Conservation (phyloP, 2,329 filamentous ascomycete genomes). For the Chrysoporthe austroafricana region DNA sequence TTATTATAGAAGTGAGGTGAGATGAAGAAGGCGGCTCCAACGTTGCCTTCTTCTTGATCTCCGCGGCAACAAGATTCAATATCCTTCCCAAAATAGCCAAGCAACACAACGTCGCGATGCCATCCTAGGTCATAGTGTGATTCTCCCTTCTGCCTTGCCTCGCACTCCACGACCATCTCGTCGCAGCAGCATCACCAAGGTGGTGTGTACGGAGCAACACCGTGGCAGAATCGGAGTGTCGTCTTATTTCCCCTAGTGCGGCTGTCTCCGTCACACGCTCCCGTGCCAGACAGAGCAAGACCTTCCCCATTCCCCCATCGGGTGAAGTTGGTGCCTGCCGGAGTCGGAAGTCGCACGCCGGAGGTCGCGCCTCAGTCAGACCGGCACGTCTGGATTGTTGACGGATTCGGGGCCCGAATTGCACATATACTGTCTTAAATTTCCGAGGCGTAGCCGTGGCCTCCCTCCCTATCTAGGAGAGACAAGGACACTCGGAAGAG, state of each 20-base stretch:
- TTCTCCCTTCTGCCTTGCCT: background rate
- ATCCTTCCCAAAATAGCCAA: slow-evolving; percentile 1
- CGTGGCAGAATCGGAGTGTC: background rate
- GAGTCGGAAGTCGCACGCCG: too few relatives aligned
- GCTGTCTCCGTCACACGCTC: background rate
- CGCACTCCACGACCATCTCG: background rate
- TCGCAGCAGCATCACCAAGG: background rate
- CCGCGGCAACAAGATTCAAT: background rate
- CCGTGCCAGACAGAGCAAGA: background rate
- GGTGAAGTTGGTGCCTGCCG: too few relatives aligned
- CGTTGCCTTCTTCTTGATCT: background rate
- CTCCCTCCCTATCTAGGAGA: too few relatives aligned
- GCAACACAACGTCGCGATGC: background rate
- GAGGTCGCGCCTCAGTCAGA: background rate
- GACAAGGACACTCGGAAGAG: too few relatives aligned
- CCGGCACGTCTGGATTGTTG: background rate
- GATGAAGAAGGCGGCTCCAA: background rate
- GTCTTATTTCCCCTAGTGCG: too few relatives aligned
- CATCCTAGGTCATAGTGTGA: background rate
- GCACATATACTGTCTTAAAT: background rate
- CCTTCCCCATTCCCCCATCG: too few relatives aligned
- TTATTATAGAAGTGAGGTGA: background rate
- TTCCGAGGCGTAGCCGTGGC: background rate
- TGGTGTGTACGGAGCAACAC: background rate
- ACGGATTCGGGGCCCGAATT: background rate